These are phyloP conservation scores for Epichloe glyceriae DNA, from an alignment of 2,329 filamentous ascomycete species.

Conservation along the genomic window DNA sequence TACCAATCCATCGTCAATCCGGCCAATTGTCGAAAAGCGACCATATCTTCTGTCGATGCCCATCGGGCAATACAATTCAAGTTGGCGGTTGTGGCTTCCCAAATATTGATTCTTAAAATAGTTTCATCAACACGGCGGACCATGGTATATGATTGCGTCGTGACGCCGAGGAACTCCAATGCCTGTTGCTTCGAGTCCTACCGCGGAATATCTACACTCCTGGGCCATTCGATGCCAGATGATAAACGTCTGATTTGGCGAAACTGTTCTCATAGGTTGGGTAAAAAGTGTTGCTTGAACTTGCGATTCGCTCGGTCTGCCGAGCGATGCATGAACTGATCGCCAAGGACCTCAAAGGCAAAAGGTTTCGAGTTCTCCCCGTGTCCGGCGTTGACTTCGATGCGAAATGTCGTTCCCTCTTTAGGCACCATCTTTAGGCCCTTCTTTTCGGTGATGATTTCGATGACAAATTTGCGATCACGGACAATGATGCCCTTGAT, in stretches of 20 bases:
- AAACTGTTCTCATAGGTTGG: neutral
- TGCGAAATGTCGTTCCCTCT: slow-evolving; percentile 73
- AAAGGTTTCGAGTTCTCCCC: slow-evolving; percentile 26
- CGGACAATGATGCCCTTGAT: slow-evolving; percentile 75
- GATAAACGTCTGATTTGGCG: neutral
- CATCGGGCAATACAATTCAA: neutral
- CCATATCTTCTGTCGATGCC: neutral
- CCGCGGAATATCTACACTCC: too few species aligned
- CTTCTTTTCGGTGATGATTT: slow-evolving; percentile 63
- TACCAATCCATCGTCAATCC: neutral
- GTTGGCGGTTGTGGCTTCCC: neutral
- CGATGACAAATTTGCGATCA: slow-evolving; percentile 77
- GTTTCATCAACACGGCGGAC: too few species aligned
- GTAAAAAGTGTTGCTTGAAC: slow-evolving; percentile 72
- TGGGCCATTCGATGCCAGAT: neutral
- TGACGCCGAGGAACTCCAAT: neutral
- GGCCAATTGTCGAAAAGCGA: neutral
- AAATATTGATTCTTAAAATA: neutral
- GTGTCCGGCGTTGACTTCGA: slow-evolving; percentile 45
- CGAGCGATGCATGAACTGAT: slow-evolving; percentile 72
- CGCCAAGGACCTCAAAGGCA: slow-evolving; percentile 75
- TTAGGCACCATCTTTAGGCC: slow-evolving; percentile 73
- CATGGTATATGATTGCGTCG: neutral
- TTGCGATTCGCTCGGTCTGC: slow-evolving; percentile 82
- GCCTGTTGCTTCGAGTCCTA: neutral